phyloP scores from a whole-genome alignment of 2,329 filamentous ascomycete species.

The Fusarium dlaminii region DNA sequence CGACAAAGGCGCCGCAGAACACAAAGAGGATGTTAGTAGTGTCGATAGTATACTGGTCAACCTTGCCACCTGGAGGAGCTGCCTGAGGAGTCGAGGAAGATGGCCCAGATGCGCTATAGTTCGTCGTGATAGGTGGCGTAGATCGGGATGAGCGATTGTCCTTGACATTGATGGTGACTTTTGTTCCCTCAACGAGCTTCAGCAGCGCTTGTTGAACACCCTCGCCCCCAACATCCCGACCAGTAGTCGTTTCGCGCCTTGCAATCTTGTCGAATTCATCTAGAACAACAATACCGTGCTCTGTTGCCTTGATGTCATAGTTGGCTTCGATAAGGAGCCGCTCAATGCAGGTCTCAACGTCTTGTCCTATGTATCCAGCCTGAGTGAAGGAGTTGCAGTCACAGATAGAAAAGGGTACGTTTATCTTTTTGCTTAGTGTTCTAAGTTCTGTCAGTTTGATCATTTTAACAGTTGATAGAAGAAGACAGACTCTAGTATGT shows the following conservation, averaged over 20 bases:
- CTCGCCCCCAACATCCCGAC: constrained; percentile 94
- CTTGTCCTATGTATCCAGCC: constrained; percentile 96
- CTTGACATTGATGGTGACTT: constrained; percentile 90
- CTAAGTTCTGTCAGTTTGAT: constrained; percentile 56
- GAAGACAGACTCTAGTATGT: constrained; percentile 76
- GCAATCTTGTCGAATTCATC: constrained; percentile 99
- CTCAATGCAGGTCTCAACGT: constrained; percentile 96
- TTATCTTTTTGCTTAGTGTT: constrained; percentile 90
- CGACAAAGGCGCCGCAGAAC: constrained; percentile 94
- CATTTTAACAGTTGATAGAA: neutral
- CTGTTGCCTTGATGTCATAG: constrained; percentile 84
- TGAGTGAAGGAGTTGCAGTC: constrained; percentile 97
- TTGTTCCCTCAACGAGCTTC: constrained; percentile 96
- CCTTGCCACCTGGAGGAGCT: constrained; percentile 59
- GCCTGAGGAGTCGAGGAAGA: constrained; percentile 58
- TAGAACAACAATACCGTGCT: constrained; percentile 92
- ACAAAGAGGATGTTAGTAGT: constrained; percentile 98
- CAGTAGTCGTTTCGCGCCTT: constrained; percentile 84
- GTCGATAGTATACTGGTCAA: constrained; percentile 78
- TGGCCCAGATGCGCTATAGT: constrained; percentile 56
- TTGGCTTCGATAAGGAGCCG: constrained; percentile 89
- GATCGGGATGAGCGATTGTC: constrained; percentile 70
- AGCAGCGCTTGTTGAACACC: constrained; percentile 95
- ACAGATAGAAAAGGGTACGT: constrained; percentile 93
- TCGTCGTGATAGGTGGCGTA: constrained; percentile 62